Base-by-base conservation (phyloP, 495 filamentous ascomycete species). In the Tuber brumale region DNA sequence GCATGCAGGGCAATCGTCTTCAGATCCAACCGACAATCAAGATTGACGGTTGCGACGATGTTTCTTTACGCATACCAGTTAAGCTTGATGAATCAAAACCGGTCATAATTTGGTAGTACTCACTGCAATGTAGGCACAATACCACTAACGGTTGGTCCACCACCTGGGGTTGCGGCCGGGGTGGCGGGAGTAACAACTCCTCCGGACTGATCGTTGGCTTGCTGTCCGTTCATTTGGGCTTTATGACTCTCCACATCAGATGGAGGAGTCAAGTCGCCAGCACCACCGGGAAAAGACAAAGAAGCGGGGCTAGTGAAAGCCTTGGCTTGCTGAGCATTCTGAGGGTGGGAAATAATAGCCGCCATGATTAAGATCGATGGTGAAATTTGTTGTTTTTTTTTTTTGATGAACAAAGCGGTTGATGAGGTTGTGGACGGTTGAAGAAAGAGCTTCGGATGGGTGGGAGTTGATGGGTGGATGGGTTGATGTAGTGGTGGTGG, bases 1-100 rank as follows among this genome's bases (percentile, higher is more conserved):
- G 95, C 95, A 86, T 99, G 95, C 81, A 99, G 88, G 76, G 95
- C 95, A 84, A 99, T 99, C 84, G 95, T 99, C 92, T 99, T 99
- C 77, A 99, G 89, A 84, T 99, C 95, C 86, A 99, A 87, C 77
- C 95, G 93, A 85, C 95, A 97, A 88, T 97, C 94, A 84, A 99
- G 90, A 85, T 98, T 98, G 89, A 99, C 95, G 80, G 95, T 99
- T 75, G 95, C 94, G 86, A 99, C 95, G 88, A 99, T 97, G 90
- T 99, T 99, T 91, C 94, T 97, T 93, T 84, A 87, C 79, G 84
- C 85, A 86, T 84, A 85, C 85, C 85, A 86, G 86, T 89, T 93
- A 87, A 94, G 90, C 86, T 86, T 88, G 87, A 70, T 31, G 76
- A 69, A 79, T 71, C 76, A 72, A 77, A 79, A 45, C 72, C 35